phyloP scores from a whole-genome alignment of 768 basidiomycete genomes.

The Mycena amicta region DNA sequence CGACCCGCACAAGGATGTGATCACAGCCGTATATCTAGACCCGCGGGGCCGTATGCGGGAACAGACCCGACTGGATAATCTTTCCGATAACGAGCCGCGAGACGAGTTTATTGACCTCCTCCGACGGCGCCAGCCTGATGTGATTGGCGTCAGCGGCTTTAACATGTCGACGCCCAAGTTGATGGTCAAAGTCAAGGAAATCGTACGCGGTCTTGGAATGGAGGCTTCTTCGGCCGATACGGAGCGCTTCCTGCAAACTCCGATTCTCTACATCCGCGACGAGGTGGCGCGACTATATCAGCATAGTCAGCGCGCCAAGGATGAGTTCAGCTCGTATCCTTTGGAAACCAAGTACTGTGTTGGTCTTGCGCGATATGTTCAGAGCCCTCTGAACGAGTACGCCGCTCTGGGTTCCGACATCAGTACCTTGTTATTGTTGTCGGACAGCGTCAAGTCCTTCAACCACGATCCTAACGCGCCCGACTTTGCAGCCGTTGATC shows the following conservation, averaged over 20 bases:
- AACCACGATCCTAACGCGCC: not conserved
- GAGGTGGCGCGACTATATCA: constrained; percentile 94
- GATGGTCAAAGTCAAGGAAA: constrained; percentile 62
- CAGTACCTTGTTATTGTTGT: constrained; percentile 67
- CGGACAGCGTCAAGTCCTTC: not conserved
- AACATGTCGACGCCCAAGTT: constrained; percentile 79
- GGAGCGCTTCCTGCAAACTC: constrained; percentile 57
- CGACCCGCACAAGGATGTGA: constrained; percentile 88
- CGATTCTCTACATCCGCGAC: constrained; percentile 84
- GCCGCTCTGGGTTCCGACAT: constrained; percentile 88
- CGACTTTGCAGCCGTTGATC: constrained; percentile 69
- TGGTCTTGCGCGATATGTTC: constrained; percentile 88
- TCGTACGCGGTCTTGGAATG: constrained; percentile 38
- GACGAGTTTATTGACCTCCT: constrained; percentile 84
- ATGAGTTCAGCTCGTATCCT: constrained; percentile 81
- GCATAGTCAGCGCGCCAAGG: constrained; percentile 80
- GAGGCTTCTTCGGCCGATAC: constrained; percentile 32
- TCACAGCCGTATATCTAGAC: constrained; percentile 84
- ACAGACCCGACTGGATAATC: constrained; percentile 85
- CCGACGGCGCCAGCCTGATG: constrained; percentile 80
- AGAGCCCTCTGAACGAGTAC: constrained; percentile 94
- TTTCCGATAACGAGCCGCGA: constrained; percentile 66
- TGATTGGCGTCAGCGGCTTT: constrained; percentile 89
- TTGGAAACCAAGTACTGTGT: constrained; percentile 88
- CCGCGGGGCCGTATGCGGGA: constrained; percentile 90